phyloP scores from a whole-genome alignment of 179 eudicot species.

The Corrigiola litoralis region DNA sequence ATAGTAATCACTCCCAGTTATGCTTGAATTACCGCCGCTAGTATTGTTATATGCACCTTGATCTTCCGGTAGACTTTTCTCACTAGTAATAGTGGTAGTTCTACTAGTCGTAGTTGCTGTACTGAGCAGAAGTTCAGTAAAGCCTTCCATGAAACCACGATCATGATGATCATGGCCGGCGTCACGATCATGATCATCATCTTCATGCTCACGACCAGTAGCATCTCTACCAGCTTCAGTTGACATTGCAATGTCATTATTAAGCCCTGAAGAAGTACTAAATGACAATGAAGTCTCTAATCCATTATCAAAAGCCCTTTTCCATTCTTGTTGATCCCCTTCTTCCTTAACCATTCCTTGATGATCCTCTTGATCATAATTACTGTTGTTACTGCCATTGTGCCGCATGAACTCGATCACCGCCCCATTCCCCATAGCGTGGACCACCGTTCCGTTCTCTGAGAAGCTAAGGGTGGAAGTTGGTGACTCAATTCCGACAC shows the following conservation, averaged over 20 bases:
- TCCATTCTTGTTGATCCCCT: constrained; percentile 22
- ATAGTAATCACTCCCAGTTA: constrained; percentile 23
- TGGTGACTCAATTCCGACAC: constrained; percentile 57
- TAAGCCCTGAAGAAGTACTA: not conserved
- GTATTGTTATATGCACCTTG: constrained; percentile 10
- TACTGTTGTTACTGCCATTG: constrained; percentile 1
- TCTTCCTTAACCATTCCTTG: constrained; percentile 41
- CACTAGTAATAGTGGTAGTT: constrained; percentile 3
- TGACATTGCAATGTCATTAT: constrained; percentile 12
- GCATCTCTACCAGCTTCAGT: not conserved
- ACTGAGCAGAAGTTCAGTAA: constrained; percentile 53
- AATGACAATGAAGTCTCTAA: constrained; percentile 36
- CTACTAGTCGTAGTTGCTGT: not conserved
- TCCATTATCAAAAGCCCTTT: constrained; percentile 18
- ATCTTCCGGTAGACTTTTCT: constrained; percentile 21
- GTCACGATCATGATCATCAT: not conserved
- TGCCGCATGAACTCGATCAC: constrained; percentile 51
- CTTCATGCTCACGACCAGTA: not conserved
- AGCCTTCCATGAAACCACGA: constrained; percentile 48
- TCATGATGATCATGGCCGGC: constrained; percentile 21
- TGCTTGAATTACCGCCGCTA: constrained; percentile 14
- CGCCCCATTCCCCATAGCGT: constrained; percentile 27
- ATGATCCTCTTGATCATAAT: not conserved
- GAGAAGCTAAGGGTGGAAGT: constrained; percentile 78
- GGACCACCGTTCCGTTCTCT: constrained; percentile 26